These are phyloP conservation scores for Sporothrix protearum DNA, from an alignment of 2,329 filamentous ascomycete species.

Conservation along the genomic window DNA sequence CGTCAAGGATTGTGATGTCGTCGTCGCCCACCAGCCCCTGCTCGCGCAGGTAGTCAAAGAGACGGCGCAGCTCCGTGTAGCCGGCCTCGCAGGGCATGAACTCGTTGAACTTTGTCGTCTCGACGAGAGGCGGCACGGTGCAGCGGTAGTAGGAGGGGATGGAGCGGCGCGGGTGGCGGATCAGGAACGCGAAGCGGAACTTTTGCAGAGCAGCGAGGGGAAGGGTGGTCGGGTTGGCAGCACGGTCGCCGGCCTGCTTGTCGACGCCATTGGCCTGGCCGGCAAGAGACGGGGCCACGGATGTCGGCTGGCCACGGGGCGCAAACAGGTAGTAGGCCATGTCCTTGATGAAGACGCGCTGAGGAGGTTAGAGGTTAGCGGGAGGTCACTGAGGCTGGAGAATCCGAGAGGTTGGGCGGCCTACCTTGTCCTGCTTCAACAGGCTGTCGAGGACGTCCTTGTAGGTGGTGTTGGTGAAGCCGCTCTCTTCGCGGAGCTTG, in stretches of 20 bases:
- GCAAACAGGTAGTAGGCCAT: conserved; percentile 91
- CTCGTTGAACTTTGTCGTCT: conserved; percentile 77
- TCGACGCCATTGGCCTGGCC: conserved; percentile 31
- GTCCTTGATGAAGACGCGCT: conserved; percentile 96
- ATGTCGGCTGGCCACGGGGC: conserved; percentile 63
- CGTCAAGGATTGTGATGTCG: conserved; percentile 83
- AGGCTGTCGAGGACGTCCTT: conserved; percentile 74
- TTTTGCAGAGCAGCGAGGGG: conserved; percentile 68
- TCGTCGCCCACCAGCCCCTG: conserved; percentile 66
- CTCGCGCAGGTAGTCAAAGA: conserved; percentile 79
- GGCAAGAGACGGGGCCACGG: conserved; percentile 76
- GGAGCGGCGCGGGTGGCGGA: conserved; percentile 87
- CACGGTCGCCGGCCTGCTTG: conserved; percentile 45
- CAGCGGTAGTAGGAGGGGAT: conserved; percentile 95
- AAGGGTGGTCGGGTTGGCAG: conserved; percentile 77
- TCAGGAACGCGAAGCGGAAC: conserved; percentile 95
- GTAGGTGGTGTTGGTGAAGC: conserved; percentile 68
- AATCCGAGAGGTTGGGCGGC: background rate
- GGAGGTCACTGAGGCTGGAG: no score
- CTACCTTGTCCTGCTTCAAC: conserved; percentile 54
- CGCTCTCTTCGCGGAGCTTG: conserved; percentile 54
- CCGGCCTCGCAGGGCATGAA: conserved; percentile 88
- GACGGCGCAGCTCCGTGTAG: conserved; percentile 77
- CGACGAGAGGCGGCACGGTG: conserved; percentile 80
- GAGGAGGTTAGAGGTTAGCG: background rate